Conservation (phyloP, 2,329 filamentous ascomycete genomes). For the Aureobasidium sp. region DNA sequence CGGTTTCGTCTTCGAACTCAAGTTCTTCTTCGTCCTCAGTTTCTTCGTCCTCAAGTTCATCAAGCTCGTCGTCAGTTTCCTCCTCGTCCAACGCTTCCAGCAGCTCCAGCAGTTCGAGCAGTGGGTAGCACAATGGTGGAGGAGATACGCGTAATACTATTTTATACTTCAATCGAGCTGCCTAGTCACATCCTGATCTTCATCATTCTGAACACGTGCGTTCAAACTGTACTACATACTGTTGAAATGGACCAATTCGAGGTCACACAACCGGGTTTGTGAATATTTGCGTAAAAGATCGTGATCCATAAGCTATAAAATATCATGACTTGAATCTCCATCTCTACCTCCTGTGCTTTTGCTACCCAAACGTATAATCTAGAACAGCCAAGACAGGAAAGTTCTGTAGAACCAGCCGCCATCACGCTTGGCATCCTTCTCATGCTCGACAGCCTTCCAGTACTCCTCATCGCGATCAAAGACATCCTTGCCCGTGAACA, state of each 20-base stretch:
- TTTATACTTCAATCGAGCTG: not conserved
- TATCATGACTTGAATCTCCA: too few relatives aligned
- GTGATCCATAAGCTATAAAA: too few relatives aligned
- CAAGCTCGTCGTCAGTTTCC: not conserved
- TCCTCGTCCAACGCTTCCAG: not conserved
- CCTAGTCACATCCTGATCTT: not conserved
- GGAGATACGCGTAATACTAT: not conserved
- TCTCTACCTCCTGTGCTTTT: too few relatives aligned
- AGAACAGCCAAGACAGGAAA: constrained; percentile 58
- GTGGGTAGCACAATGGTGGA: not conserved
- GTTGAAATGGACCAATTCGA: not conserved
- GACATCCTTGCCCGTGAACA: constrained; percentile 65
- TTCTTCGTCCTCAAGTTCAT: not conserved
- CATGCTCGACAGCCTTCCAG: constrained; percentile 53
- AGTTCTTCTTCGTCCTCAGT: not conserved
- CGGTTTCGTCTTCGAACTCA: not conserved
- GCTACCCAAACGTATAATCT: not conserved
- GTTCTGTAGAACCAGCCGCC: constrained; percentile 48
- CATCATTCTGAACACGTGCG: not conserved
- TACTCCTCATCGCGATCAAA: constrained; percentile 67
- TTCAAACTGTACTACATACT: not conserved
- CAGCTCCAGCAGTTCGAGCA: not conserved
- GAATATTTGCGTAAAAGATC: too few relatives aligned
- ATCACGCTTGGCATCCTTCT: constrained; percentile 31
- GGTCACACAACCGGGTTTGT: not conserved